Evolutionary conservation across 2,329 filamentous ascomycete species (phyloP).

Genomic region (Monilinia laxa): DNA sequence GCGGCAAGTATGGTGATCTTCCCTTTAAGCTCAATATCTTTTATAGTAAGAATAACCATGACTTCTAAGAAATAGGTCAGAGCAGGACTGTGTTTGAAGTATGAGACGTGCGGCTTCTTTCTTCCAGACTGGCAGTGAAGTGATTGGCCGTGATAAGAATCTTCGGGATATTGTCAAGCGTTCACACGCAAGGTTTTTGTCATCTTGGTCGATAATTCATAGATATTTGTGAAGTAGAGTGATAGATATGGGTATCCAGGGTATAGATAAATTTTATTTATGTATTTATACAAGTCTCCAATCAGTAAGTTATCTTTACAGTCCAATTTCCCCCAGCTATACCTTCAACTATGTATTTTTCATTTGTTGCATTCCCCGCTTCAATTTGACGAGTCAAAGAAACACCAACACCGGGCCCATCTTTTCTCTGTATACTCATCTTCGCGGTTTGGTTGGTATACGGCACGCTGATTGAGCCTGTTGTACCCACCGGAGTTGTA

Average conservation of each 20-base stretch:
- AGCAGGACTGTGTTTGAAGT: too few species aligned
- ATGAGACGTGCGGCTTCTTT: too few species aligned
- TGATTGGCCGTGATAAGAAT: too few species aligned
- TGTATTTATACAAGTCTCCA: neutral
- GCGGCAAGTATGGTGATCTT: neutral
- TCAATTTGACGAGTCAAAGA: neutral
- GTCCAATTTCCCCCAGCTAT: constrained; percentile 10
- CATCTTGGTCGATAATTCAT: neutral
- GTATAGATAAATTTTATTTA: neutral
- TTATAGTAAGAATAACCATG: neutral
- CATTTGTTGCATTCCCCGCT: neutral
- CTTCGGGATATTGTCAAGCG: too few species aligned
- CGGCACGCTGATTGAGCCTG: neutral
- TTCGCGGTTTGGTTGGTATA: neutral
- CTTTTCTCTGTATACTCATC: neutral
- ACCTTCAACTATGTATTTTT: neutral
- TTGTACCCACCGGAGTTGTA: neutral
- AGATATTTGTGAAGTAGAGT: neutral
- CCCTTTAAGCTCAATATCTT: neutral
- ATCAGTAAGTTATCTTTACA: neutral
- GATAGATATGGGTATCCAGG: neutral
- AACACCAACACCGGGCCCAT: too few species aligned
- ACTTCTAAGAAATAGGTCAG: neutral
- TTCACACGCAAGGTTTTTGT: too few species aligned
- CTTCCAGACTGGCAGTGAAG: too few species aligned